Conservation (phyloP, 176 grass and related monocot genomes). For the Otatea glauca region DNA sequence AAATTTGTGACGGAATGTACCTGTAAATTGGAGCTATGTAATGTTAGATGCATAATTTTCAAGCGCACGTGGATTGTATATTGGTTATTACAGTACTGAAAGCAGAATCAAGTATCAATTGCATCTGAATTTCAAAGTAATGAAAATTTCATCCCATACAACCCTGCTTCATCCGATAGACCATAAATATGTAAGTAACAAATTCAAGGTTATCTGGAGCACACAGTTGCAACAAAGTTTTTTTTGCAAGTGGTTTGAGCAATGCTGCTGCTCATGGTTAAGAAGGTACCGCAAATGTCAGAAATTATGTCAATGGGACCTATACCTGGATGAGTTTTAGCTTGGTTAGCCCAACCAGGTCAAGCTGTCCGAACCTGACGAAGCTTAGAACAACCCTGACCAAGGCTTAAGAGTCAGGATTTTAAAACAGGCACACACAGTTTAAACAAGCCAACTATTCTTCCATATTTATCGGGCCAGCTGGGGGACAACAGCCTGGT, state of each 20-base stretch:
- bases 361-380: not conserved
- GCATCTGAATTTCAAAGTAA: not conserved
- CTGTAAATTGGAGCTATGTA: slow-evolving; percentile 50
- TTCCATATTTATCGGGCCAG: not conserved
- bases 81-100: not conserved
- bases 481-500: not conserved
- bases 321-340: not conserved
- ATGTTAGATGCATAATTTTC: slow-evolving; percentile 19
- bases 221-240: not conserved
- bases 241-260: not conserved
- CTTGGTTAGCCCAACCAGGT: not conserved
- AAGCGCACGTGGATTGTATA: not conserved
- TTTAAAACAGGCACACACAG: not conserved
- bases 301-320: not conserved
- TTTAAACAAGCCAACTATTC: not conserved
- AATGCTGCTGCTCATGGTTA: not conserved
- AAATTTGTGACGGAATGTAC: slow-evolving; percentile 84
- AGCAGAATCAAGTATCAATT: slow-evolving; percentile 6
- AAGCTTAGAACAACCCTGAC: not conserved
- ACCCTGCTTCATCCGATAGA: slow-evolving; percentile 2
- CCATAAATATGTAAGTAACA: not conserved
- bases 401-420: not conserved
- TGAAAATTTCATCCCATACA: slow-evolving; percentile 1
- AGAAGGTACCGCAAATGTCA: not conserved
- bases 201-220: not conserved